A percentile compares a stretch with the other conserved stretches of the same genome.
These are phyloP conservation scores for Drechmeria coniospora DNA, from an alignment of 2,329 filamentous ascomycete species.

Conservation along the genomic window DNA sequence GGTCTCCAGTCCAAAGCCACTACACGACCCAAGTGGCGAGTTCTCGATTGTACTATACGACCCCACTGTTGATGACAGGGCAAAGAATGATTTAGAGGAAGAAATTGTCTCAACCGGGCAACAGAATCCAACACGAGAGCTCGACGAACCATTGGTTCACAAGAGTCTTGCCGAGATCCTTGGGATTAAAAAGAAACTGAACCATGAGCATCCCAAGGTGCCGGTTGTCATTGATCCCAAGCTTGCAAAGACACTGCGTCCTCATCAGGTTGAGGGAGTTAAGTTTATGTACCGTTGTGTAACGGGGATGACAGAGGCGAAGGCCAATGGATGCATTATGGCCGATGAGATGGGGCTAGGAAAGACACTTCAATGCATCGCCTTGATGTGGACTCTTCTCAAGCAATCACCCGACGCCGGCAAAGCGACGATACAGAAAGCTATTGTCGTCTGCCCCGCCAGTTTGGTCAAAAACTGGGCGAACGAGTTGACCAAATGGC, in stretches of 20 bases:
- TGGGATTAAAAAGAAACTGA: conserved; percentile 82
- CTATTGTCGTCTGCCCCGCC: conserved; percentile 89
- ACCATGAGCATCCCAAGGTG: conserved; percentile 68
- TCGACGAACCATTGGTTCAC: conserved; percentile 74
- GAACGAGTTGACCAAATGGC: conserved; percentile 92
- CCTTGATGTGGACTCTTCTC: conserved; percentile 88
- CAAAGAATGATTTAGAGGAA: conserved; percentile 26
- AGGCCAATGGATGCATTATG: conserved; percentile 97
- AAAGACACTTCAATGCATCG: conserved; percentile 94
- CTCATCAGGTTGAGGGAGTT: conserved; percentile 95
- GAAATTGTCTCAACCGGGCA: conserved; percentile 17
- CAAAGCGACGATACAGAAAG: conserved; percentile 86
- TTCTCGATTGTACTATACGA: conserved; percentile 95
- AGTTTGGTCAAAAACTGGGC: conserved; percentile 97
- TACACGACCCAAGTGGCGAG: conserved; percentile 90
- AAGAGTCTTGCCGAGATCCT: conserved; percentile 92
- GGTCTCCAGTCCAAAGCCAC: conserved; percentile 70
- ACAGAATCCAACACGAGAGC: conserved; percentile 27
- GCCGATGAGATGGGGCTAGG: conserved; percentile 97
- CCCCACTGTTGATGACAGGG: conserved; percentile 79
- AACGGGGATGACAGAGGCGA: conserved; percentile 86
- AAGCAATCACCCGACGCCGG: conserved; percentile 96
- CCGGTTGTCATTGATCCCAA: conserved; percentile 92
- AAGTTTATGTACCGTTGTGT: conserved; percentile 94
- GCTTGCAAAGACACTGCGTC: conserved; percentile 76